Evolutionary conservation across 257 asterid species (phyloP).

Genomic region (Scutellaria minor): DNA sequence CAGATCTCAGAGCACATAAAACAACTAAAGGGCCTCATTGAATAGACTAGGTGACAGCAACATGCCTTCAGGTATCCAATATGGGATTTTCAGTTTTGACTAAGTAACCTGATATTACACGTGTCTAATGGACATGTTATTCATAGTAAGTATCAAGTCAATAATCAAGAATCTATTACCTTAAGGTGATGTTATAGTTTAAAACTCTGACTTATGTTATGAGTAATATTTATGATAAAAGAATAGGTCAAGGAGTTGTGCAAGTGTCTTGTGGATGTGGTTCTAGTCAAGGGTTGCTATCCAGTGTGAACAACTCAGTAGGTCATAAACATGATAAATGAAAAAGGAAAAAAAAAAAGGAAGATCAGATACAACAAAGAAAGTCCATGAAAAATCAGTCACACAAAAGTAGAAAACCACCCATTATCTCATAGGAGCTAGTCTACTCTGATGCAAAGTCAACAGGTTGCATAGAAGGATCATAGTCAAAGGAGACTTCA

Average conservation of each 20-base stretch:
- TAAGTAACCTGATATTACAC: neutral
- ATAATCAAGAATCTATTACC: neutral
- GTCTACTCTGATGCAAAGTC: too few species aligned
- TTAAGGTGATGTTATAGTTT: too few species aligned
- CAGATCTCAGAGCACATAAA: conserved; percentile 24
- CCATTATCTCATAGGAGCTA: too few species aligned
- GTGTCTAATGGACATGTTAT: neutral
- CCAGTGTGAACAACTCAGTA: neutral
- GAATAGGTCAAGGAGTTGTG: neutral
- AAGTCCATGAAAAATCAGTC: too few species aligned
- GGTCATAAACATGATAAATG: neutral
- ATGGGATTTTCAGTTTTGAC: neutral
- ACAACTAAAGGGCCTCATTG: conserved; percentile 15
- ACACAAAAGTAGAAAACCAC: too few species aligned
- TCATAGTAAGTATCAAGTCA: neutral
- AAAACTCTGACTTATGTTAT: too few species aligned
- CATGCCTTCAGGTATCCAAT: neutral
- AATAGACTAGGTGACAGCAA: conserved; percentile 15
- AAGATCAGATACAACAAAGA: too few species aligned
- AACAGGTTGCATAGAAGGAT: too few species aligned
- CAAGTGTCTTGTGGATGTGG: neutral
- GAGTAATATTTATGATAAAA: neutral
- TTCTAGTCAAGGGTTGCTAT: neutral
- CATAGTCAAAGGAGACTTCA: neutral
- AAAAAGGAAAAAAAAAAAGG: too few species aligned